These are phyloP conservation scores for Blastobotrys persicus DNA, from an alignment of 1,139 yeast genomes.

Conservation along the genomic window DNA sequence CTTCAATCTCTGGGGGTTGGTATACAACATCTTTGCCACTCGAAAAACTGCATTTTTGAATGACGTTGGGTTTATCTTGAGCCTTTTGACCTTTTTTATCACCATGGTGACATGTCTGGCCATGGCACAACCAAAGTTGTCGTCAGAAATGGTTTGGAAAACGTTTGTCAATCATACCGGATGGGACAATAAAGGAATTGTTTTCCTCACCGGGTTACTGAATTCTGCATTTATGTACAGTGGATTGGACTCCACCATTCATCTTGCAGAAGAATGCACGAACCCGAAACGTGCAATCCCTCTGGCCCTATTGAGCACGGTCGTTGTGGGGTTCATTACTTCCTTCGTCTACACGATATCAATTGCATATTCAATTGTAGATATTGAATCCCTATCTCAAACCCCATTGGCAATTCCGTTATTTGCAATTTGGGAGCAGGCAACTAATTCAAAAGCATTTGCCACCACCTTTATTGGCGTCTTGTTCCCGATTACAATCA, in stretches of 20 bases:
- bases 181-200: slow-evolving; percentile 53
- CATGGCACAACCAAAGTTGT: not conserved
- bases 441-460: slow-evolving; percentile 49
- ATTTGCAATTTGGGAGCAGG: slow-evolving; percentile 47
- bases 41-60: slow-evolving; percentile 3
- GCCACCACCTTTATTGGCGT: slow-evolving; percentile 48
- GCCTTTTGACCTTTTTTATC: slow-evolving; percentile 4
- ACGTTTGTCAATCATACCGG: slow-evolving; percentile 41
- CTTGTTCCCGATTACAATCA: slow-evolving; percentile 52
- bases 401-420: slow-evolving; percentile 56
- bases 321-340: slow-evolving; percentile 55
- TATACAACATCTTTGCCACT: slow-evolving; percentile 1
- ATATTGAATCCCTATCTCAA: slow-evolving; percentile 45
- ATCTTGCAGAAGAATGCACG: slow-evolving; percentile 57
- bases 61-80: slow-evolving; percentile 2
- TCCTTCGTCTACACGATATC: slow-evolving; percentile 53
- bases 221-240: slow-evolving; percentile 55
- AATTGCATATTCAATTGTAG: slow-evolving; percentile 56
- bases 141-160: slow-evolving; percentile 1
- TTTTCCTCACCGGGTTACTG: slow-evolving; percentile 56
- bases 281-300: slow-evolving; percentile 54
- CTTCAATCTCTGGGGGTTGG: slow-evolving; percentile 5
- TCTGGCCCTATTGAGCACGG: slow-evolving; percentile 54
- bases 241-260: slow-evolving; percentile 60
- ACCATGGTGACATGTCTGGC: slow-evolving; percentile 8